Conservation (phyloP, 2,329 filamentous ascomycete species). For the Fusarium graminum region DNA sequence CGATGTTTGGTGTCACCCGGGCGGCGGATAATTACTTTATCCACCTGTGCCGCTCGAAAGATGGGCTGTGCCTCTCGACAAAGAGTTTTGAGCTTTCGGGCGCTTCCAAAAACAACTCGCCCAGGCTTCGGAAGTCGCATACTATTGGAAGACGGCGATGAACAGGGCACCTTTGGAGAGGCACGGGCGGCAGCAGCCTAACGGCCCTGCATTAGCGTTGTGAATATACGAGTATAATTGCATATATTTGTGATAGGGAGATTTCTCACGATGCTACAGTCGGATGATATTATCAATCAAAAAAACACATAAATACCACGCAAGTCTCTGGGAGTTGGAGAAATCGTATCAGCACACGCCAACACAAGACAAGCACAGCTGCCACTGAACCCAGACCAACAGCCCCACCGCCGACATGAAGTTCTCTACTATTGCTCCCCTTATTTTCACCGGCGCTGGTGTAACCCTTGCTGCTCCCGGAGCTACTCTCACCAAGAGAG, state of each 20-base stretch:
- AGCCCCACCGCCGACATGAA: slow-evolving; percentile 1
- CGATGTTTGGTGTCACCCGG: not conserved
- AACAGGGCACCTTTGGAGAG: not conserved
- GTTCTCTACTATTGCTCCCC: slow-evolving; percentile 1
- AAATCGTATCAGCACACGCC: not conserved
- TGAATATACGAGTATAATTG: not conserved
- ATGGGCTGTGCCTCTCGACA: not conserved
- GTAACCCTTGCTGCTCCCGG: not conserved
- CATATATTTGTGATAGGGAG: not conserved
- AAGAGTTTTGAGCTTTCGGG: not conserved
- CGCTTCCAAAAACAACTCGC: not conserved
- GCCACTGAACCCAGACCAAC: not conserved
- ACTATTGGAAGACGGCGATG: not conserved
- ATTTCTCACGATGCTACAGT: not conserved
- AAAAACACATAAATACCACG: not conserved
- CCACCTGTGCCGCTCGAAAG: not conserved
- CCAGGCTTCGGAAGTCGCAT: not conserved
- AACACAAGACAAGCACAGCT: not conserved
- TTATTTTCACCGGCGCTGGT: slow-evolving; percentile 7
- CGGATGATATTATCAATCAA: not conserved
- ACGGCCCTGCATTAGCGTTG: not conserved
- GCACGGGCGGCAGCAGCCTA: not conserved
- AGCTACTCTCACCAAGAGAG: slow-evolving; percentile 1
- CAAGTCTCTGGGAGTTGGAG: not conserved
- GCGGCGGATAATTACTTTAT: not conserved